Conservation (phyloP, 768 basidiomycete genomes). For the Steccherinum ochraceum region DNA sequence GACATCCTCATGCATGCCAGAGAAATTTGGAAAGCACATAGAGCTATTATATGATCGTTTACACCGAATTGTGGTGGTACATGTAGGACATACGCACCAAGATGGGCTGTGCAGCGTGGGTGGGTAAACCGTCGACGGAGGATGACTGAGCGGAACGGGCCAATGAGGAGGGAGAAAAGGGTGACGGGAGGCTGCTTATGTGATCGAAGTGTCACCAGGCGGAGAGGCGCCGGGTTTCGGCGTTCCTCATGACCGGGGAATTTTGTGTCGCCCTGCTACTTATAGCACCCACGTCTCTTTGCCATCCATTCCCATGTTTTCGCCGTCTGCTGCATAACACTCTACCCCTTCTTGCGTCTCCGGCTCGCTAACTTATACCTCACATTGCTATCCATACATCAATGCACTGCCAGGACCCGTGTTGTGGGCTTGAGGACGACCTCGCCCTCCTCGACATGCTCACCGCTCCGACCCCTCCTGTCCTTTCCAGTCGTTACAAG, state of each 20-base stretch:
- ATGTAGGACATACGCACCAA: no score
- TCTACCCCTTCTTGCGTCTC: not conserved
- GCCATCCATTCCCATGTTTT: not conserved
- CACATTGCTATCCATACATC: slow-evolving; percentile 1
- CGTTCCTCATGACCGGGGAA: not conserved
- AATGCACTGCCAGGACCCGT: slow-evolving; percentile 20
- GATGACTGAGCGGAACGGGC: no score
- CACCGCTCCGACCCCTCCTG: slow-evolving; percentile 33
- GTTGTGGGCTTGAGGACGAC: slow-evolving; percentile 33
- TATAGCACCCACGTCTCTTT: slow-evolving; percentile 1
- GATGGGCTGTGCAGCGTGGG: no score
- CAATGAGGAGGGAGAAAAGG: no score
- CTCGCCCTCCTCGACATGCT: slow-evolving; percentile 61
- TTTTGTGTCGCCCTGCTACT: no score
- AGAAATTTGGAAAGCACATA: no score
- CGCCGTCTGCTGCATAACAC: not conserved
- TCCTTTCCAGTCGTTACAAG: slow-evolving; percentile 37
- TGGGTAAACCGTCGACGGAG: no score
- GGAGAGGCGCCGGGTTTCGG: not conserved
- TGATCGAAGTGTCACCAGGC: no score
- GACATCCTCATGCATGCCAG: no score
- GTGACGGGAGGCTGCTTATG: not conserved
- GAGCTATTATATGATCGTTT: no score
- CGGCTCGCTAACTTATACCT: not conserved
- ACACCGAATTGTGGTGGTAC: no score